Percentiles rank a stretch among this genome's conserved stretches.
These are phyloP conservation scores for Echinosophora koreensis DNA, from an alignment of 306 rosid genomes.

Conservation along the genomic window DNA sequence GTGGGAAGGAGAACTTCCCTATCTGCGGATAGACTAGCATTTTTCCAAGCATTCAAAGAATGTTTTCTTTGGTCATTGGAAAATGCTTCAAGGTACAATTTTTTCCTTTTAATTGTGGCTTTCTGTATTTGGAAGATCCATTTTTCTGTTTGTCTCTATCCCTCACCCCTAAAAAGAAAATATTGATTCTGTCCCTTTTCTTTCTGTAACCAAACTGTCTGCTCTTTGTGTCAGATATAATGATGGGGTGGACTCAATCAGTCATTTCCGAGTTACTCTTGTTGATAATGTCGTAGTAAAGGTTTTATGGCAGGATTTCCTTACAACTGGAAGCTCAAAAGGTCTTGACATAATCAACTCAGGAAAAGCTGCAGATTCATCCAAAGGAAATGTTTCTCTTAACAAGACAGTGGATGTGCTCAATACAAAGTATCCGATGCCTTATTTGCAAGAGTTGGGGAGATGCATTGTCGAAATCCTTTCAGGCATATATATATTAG, in stretches of 20 bases:
- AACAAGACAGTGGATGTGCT: conserved; percentile 50
- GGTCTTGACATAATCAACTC: conserved; percentile 53
- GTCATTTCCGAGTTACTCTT: conserved; percentile 63
- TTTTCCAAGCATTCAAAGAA: conserved; percentile 83
- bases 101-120: conserved; percentile 38
- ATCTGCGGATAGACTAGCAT: conserved; percentile 68
- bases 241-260: conserved; percentile 60
- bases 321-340: conserved; percentile 53
- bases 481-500: conserved; percentile 61
- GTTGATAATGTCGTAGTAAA: conserved; percentile 72
- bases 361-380: conserved; percentile 54
- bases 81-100: conserved; percentile 79
- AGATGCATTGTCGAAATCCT: conserved; percentile 77
- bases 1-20: conserved; percentile 68
- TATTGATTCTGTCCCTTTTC: conserved; percentile 20
- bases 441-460: conserved; percentile 79
- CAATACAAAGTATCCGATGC: conserved; percentile 57
- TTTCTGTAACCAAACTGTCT: conserved; percentile 39
- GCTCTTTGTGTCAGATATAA: conserved; percentile 66
- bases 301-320: conserved; percentile 79
- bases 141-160: conserved; percentile 35
- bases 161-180: conserved; percentile 14
- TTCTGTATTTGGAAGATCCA: conserved; percentile 9
- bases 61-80: conserved; percentile 86
- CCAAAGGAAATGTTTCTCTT: conserved; percentile 50